Base-by-base conservation (phyloP, 73 alveolate genomes). In the Effrenium voratum region DNA sequence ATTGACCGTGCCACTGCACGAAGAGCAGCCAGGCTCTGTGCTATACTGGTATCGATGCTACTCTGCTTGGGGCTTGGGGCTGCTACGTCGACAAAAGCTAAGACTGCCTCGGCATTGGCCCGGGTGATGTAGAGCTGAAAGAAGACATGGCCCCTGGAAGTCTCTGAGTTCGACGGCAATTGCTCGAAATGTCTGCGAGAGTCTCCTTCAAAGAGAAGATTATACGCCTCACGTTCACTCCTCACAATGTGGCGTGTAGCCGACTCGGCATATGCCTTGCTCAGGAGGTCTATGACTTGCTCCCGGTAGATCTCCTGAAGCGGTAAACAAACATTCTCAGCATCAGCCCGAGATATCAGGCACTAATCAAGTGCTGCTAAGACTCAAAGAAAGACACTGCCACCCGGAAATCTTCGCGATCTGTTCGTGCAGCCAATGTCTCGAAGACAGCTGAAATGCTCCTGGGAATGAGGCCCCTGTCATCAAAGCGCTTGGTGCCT, bases 101-200 rank as follows among this genome's bases (percentile, higher is more conserved):
- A 32, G 82, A 72, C 49, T 28, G 82, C 82, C 77, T 66, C 77
- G 16, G 5, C n/a, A 19, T 36, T 5, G 15, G 5, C 73, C 77
- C 28, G 75, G 12, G 75, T 22, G 44, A 77, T 44, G 66, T 77
- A 38, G 26, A 77, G 66, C 43, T 41, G 55, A 60, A 77, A 77
- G 88, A 77, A 77, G 66, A 77, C 88, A 32, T 77, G 88, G 34
- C 88, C 88, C 38, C 88, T 22, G 28, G 88, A 77, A 28, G 88
- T 77, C 63, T 77, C 88, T 0, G 88, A 28, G 60, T 77, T 77
- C 41, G 41, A 16, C 44, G 88, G 88, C 55, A 77, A 60, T 60
- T 46, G 30, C 63, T 77, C 88, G 44, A 77, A 77, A 30, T 77
- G 88, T 32, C 88, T 43, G 38, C 60, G 55, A 34, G 88, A 41